Base-by-base conservation (phyloP, 2,329 filamentous ascomycete genomes). In the Sclerotinia sclerotiorum region DNA sequence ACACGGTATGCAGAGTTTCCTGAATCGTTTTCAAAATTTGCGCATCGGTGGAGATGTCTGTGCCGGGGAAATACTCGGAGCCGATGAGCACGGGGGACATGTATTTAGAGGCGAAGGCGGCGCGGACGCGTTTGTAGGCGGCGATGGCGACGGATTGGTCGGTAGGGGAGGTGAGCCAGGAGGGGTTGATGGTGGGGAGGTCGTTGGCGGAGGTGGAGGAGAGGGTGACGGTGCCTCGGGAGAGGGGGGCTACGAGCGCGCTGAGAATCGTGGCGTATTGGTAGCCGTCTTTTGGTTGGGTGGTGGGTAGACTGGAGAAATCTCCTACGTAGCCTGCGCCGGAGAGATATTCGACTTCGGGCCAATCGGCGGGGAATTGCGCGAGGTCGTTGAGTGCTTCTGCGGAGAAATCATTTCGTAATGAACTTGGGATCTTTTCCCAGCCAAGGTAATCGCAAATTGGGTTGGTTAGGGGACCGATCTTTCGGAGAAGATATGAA, bases 81-180 rank as follows among this genome's bases (percentile, higher is more conserved):
- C 72, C 73, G n/a, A 72, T 62, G 11, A 69, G 52, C 21, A 75
- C 64, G 4, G 35, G 17, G 0, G 63, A 29, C 19, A 69, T 63
- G 15, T 58, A 67, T 42, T 52, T 32, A 0, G 71, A 69, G 15
- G 66, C 21, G 24, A 52, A 71, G 24, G 68, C 24, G n/a, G 81
- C 72, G 0, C 84, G 80, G 0, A 78, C 72, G 1, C 84, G 80
- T 64, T 79, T 81, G 70, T 81, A 82, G 0, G 77, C 74, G 0
- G 80, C 79, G 13, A 86, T 69, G 1, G 79, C 80, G 2, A 85
- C 72, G 29, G 83, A 80, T 17, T 77, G 70, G 52, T 86, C 84
- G 1, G 77, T 75, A 5, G 79, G 78, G 21, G 80, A 76, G 0
- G 75, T 77, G 0, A 85, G 76, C 79, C 81, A 85, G 70, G 82